phyloP scores from a whole-genome alignment of 148 eudicot genomes.

The Fagopyrum homotropicum region DNA sequence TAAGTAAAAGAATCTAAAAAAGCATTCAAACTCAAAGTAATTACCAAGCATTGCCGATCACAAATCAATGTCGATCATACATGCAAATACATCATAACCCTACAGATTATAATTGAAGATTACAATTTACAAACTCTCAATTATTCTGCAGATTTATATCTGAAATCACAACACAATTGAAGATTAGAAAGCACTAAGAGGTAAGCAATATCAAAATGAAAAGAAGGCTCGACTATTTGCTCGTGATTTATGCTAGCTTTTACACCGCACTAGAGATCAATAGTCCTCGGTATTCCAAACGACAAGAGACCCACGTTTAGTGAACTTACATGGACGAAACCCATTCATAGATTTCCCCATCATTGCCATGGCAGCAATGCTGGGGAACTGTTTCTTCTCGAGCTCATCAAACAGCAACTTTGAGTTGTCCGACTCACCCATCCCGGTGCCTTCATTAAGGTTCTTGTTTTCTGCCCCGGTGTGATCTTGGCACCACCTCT shows the following conservation, averaged over 20 bases:
- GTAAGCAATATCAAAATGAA: too few relatives aligned
- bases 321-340: conserved; percentile 46
- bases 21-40: too few relatives aligned
- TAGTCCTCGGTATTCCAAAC: conserved; percentile 57
- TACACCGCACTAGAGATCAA: conserved; percentile 14
- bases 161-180: not conserved
- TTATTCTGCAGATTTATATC: not conserved
- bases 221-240: too few relatives aligned
- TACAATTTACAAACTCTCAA: not conserved
- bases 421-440: conserved; percentile 55
- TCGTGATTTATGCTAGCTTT: not conserved
- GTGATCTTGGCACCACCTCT: conserved; percentile 50
- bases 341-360: conserved; percentile 84
- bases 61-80: too few relatives aligned
- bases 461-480: conserved; percentile 20
- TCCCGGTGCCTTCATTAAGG: conserved; percentile 27
- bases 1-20: too few relatives aligned
- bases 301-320: conserved; percentile 51
- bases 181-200: too few relatives aligned
- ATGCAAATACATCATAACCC: too few relatives aligned
- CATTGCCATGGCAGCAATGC: conserved; percentile 77
- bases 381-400: conserved; percentile 62
- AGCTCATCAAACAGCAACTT: conserved; percentile 36
- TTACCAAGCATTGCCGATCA: too few relatives aligned
- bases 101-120: not conserved